A percentile compares a stretch with the other conserved stretches of the same genome.
Conservation (phyloP, 139 green algal genomes). For the Tetraselmis chui region DNA sequence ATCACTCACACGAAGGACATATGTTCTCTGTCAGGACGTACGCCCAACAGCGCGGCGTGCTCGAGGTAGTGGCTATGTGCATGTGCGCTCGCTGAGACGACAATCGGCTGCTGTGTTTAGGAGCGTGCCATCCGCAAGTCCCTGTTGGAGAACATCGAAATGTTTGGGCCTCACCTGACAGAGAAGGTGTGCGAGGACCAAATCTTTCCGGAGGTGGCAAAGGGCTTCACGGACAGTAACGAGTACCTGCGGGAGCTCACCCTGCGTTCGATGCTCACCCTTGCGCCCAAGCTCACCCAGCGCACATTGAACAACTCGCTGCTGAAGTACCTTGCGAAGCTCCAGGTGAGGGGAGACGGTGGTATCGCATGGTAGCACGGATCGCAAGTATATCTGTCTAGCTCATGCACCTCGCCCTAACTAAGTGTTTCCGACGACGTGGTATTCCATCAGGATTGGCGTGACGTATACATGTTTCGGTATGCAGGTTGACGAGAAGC, state of each 20-base stretch:
- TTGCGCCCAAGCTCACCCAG: slow-evolving; percentile 87
- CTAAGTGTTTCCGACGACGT: too few species aligned
- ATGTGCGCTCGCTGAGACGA: too few species aligned
- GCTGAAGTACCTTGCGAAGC: slow-evolving; percentile 92
- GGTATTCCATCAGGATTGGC: too few species aligned
- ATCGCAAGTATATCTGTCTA: too few species aligned
- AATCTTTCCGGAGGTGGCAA: slow-evolving; percentile 65
- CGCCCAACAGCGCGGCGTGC: too few species aligned
- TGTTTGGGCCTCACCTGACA: slow-evolving; percentile 51
- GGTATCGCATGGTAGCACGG: too few species aligned
- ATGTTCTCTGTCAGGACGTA: too few species aligned
- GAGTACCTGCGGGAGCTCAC: slow-evolving; percentile 94
- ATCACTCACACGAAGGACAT: too few species aligned
- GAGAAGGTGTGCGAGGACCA: slow-evolving; percentile 69
- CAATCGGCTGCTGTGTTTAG: too few species aligned
- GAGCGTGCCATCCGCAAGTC: slow-evolving; percentile 77
- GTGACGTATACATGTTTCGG: too few species aligned
- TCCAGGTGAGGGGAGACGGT: slow-evolving; percentile 55
- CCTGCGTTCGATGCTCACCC: slow-evolving; percentile 80
- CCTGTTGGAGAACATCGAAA: slow-evolving; percentile 82
- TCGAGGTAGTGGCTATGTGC: too few species aligned
- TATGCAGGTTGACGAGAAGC: slow-evolving; percentile 90
- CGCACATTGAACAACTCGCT: slow-evolving; percentile 74
- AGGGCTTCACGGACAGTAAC: slow-evolving; percentile 82
- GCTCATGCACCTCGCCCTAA: too few species aligned